phyloP scores from a whole-genome alignment of 306 rosid genomes.

The Pterocarpus santalinus region DNA sequence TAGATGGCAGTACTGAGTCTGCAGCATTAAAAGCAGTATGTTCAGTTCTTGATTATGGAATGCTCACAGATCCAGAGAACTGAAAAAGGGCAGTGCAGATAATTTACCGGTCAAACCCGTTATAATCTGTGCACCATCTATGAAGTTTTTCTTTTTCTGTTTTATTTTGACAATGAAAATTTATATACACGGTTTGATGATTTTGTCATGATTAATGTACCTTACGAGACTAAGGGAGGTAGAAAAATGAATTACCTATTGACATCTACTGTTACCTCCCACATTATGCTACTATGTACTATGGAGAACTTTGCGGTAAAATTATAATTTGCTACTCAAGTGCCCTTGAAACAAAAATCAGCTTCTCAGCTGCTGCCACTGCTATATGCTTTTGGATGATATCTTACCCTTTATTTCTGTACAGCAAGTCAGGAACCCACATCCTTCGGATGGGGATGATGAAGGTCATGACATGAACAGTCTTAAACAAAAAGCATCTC shows the following conservation, averaged over 20 bases:
- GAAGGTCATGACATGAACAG: constrained; percentile 26
- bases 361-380: constrained; percentile 45
- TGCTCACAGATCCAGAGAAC: neutral
- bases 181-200: constrained; percentile 46
- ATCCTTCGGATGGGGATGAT: constrained; percentile 66
- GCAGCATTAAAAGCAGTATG: neutral
- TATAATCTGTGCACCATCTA: constrained; percentile 30
- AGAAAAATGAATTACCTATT: constrained; percentile 46
- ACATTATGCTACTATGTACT: constrained; percentile 22
- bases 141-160: neutral
- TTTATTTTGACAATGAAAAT: constrained; percentile 36
- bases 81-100: neutral
- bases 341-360: constrained; percentile 43
- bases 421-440: constrained; percentile 57
- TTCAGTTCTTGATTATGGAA: neutral
- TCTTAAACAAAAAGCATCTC: constrained; percentile 52
- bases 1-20: neutral
- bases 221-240: constrained; percentile 18
- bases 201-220: constrained; percentile 28
- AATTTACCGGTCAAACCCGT: neutral
- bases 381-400: constrained; percentile 43
- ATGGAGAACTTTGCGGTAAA: neutral
- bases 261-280: constrained; percentile 52
- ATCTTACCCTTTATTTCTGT: constrained; percentile 65
- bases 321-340: constrained; percentile 38